Percentiles rank a stretch among this genome's conserved stretches.
phyloP scores from a whole-genome alignment of 2,329 filamentous ascomycete genomes.

The Anisogramma anomala region DNA sequence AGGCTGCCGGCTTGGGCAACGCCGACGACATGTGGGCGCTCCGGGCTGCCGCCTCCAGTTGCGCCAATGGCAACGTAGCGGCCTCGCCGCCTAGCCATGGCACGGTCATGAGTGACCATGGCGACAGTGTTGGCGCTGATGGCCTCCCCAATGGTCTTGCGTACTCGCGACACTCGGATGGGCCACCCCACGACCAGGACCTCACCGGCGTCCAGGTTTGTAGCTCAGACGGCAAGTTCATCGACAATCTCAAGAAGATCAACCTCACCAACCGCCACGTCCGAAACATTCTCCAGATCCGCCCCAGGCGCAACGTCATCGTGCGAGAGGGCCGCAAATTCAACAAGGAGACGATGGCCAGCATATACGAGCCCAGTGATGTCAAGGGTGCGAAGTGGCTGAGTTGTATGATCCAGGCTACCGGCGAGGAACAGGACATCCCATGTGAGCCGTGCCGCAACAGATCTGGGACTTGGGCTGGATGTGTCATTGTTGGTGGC shows the following conservation, averaged over 20 bases:
- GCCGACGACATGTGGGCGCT: neutral
- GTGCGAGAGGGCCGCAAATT: constrained; percentile 33
- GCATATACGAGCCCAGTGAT: constrained; percentile 31
- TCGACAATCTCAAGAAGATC: constrained; percentile 28
- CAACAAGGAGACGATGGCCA: constrained; percentile 26
- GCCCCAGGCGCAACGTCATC: constrained; percentile 29
- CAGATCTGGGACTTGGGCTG: constrained; percentile 32
- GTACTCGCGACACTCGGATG: constrained; percentile 9
- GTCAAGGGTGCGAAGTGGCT: constrained; percentile 34
- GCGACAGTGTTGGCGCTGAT: neutral
- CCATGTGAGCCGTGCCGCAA: constrained; percentile 32
- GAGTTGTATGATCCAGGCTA: constrained; percentile 39
- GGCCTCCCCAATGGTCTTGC: neutral
- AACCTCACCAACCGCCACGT: constrained; percentile 31
- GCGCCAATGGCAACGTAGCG: neutral
- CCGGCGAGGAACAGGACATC: constrained; percentile 28
- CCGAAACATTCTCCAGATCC: constrained; percentile 24
- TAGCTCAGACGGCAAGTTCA: constrained; percentile 26
- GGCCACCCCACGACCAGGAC: constrained; percentile 1
- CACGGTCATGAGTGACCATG: neutral
- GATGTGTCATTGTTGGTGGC: constrained; percentile 33
- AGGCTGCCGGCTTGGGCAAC: neutral
- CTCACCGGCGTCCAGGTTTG: constrained; percentile 25
- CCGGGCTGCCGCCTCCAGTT: neutral
- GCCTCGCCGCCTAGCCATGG: neutral